Evolutionary conservation across 2,329 filamentous ascomycete genomes (phyloP), one percentile per base, ranked within the genome.

Genomic region (Neofusicoccum cordaticola): DNA sequence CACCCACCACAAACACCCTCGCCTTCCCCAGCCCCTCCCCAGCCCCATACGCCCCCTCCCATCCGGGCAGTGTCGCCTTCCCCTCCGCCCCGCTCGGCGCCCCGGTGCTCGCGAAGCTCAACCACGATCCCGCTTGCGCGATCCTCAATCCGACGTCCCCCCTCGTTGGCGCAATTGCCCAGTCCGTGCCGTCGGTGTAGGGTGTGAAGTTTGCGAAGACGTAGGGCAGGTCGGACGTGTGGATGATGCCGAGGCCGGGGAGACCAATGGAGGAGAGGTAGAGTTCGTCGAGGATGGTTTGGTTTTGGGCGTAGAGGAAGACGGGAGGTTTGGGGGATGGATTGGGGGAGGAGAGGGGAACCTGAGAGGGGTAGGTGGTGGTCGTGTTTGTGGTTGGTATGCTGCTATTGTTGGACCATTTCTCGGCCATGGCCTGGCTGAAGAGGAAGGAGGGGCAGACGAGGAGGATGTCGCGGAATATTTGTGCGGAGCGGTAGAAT

Each of bases 211-310:
- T 75, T 22, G 69, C 83, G 65, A 82, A 85, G 3, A 84, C 73
- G 71, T 85, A 86, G 4, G 82, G 79, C 31, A 85, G 81, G 60
- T 86, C 84, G 0, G 82, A 81, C 0, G 82, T 83, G 69, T 86
- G 84, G 4, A 83, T 75, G 0, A 80, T 74, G 34, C 83, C 83
- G 4, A 81, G 68, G 0, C 80, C 80, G 1, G 76, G 72, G 2
- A 73, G 67, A 9, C 76, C 75, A 22, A 68, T 68, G 2, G 73
- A 60, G 9, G 72, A 71, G n/a, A 85, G 69, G 35, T 82, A 76
- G 0, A 78, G 75, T 1, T 31, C 27, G 2, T 78, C 80, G 2
- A 84, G 72, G n/a, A 86, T 76, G 0, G 84, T 86, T 68, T 85
- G 83, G 70, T 86, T 86, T 74, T 81, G 83, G 66, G 80, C 73